Evolutionary conservation across 2,329 filamentous ascomycete species (phyloP), one percentile per base, ranked within the genome.

Genomic region (Xylaria hypoxylon): DNA sequence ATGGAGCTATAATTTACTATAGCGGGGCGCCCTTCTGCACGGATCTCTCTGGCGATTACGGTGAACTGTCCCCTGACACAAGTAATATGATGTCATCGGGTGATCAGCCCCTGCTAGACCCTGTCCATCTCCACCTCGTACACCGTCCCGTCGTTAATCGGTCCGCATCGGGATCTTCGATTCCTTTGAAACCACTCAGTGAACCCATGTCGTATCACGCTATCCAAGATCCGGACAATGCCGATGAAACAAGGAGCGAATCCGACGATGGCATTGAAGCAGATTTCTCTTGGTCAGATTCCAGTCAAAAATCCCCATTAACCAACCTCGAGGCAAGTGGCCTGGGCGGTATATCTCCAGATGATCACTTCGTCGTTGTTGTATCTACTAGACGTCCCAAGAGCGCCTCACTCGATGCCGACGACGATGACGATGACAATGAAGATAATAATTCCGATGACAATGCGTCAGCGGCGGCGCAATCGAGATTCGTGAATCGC

Each of bases 1-100:
- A 92, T 65, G 93, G 92, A 8, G 89, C 91, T 1, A 91, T 96
- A 70, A 93, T 95, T 19, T 96, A 94, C 75, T 96, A 95, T 76
- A 92, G 86, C 67, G 92, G 91, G 28, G 90, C 91, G 1, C 87
- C 87, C 0, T 97, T 96, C 76, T 96, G 89, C 76, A 94, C 90
- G 1, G 93, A 97, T 76, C 79, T 96, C 3, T 92, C 90, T 17
- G 90, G 90, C 1, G 90, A 94, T 71, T 81, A 81, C 11, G 84
- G 83, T 1, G 83, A 84, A 24, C 68, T 78, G 1, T 84, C 82
- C 0, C 82, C 83, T 1, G 76, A 82, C 2, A 84, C 85, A 1
- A 75, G 79, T 59, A 72, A 86, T 64, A 78, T 85, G 77, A 80
- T 81, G 3, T 83, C 82, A n/a, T 80, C 80, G 10, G 80, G 79